These are phyloP conservation scores for Colletotrichum sublineola DNA, from an alignment of 2,329 filamentous ascomycete species.

Conservation along the genomic window DNA sequence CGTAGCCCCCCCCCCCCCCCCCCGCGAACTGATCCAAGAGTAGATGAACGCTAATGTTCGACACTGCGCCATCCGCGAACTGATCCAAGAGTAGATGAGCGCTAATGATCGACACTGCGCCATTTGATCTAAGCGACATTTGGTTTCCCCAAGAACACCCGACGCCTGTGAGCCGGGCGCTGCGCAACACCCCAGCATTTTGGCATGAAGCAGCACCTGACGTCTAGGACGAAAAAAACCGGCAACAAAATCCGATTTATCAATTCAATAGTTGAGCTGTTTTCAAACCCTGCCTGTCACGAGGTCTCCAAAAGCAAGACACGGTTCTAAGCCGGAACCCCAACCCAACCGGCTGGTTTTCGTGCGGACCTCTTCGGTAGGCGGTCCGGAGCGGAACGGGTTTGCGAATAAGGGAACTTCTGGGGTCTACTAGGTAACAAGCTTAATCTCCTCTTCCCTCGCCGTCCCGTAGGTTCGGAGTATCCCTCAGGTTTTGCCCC, in stretches of 20 bases:
- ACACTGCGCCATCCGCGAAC: neutral
- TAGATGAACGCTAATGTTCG: neutral
- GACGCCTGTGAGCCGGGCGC: neutral
- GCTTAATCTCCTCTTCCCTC: conserved; percentile 32
- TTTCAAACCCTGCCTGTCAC: conserved; percentile 15
- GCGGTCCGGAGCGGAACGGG: conserved; percentile 20
- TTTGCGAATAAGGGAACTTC: conserved; percentile 23
- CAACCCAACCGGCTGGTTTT: conserved; percentile 37
- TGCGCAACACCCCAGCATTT: conserved; percentile 14
- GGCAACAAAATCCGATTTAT: conserved; percentile 2
- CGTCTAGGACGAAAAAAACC: conserved; percentile 4
- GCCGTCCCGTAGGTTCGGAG: conserved; percentile 28
- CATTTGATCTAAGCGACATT: neutral
- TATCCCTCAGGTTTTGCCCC: conserved; percentile 23
- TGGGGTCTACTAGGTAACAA: conserved; percentile 34
- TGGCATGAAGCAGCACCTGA: conserved; percentile 21
- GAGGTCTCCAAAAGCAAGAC: conserved; percentile 22
- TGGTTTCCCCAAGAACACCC: conserved; percentile 10
- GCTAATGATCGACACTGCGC: neutral
- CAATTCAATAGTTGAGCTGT: conserved; percentile 6
- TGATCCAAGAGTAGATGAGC: neutral
- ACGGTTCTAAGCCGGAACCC: conserved; percentile 28
- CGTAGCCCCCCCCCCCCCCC: neutral
- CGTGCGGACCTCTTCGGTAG: conserved; percentile 19
- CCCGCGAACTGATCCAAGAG: neutral